phyloP scores from a whole-genome alignment of 345 rosid genomes.

The Noccaea bulbosa region DNA sequence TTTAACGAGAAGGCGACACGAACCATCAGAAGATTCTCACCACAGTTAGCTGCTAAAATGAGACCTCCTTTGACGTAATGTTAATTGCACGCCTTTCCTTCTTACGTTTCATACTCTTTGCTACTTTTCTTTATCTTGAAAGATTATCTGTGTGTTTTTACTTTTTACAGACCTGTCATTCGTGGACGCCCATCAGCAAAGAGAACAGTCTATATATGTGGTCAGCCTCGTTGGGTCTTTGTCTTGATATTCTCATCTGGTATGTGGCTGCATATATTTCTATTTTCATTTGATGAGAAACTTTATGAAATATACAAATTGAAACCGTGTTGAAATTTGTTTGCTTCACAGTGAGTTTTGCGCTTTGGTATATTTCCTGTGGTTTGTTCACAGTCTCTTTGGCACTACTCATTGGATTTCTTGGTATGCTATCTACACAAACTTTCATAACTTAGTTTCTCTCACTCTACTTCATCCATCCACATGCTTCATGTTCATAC shows the following conservation, averaged over 20 bases:
- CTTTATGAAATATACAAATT: neutral
- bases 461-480: conserved; percentile 23
- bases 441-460: conserved; percentile 22
- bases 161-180: conserved; percentile 73
- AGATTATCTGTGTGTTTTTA: conserved; percentile 17
- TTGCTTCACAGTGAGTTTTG: conserved; percentile 58
- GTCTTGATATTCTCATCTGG: conserved; percentile 74
- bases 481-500: conserved; percentile 8
- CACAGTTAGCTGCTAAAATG: conserved; percentile 95
- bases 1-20: conserved; percentile 89
- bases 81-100: conserved; percentile 14
- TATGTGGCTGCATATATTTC: conserved; percentile 35
- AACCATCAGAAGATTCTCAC: conserved; percentile 88
- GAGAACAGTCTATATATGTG: conserved; percentile 80
- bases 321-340: neutral
- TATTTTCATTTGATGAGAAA: neutral
- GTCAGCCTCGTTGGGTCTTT: conserved; percentile 91
- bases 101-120: neutral
- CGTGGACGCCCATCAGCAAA: conserved; percentile 95
- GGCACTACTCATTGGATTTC: conserved; percentile 83
- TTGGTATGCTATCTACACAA: conserved; percentile 53
- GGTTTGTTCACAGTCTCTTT: conserved; percentile 81
- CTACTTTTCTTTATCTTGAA: conserved; percentile 33
- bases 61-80: conserved; percentile 86
- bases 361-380: conserved; percentile 83